Evolutionary conservation across 192 early-diverging fungal genomes (phyloP), one percentile per base, ranked within the genome.

Genomic region (Coemansia sp.): DNA sequence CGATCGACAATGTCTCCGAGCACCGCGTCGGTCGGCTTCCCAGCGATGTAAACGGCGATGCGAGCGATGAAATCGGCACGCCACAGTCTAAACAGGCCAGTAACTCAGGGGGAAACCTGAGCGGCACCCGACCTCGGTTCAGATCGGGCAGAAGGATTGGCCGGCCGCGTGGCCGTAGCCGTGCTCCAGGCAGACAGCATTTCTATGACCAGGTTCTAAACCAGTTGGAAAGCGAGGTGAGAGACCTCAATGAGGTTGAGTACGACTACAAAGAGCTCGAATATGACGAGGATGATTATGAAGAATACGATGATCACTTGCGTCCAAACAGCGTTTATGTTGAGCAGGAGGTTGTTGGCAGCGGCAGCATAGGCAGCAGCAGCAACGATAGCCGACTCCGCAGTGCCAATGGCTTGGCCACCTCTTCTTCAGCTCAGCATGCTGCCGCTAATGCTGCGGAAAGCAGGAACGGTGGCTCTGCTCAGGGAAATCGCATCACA

Each of bases 11-110:
- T 14, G 42, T 45, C 42, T 1, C 18, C 0, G 30, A 33, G 29
- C 60, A 32, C n/a, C 64, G 64, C 48, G 71, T n/a, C 48, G 60
- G 64, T 38, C 64, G 59, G 29, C 32, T 61, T 22, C 64, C 70
- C 3, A 29, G 28, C 2, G 25, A 59, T 3, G 42, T 72, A 38
- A 45, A 48, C 10, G 70, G 62, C 31, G 70, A 72, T 33, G 12
- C 7, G 29, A 4, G 0, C 56, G 32, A 22, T 45, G 42, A 45
- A 45, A 14, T 2, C 12, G 42, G 5, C 10, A 45, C 42, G 3
- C 42, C 42, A 14, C 42, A 11, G 42, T 14, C 2, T 14, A 45
- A 45, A 45, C 8, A 45, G 42, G 16, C 5, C 2, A 14, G 10
- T 45, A 7, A 3, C 2, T 45, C 42, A 14, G 12, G 11, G 42